Percentiles rank a stretch among this genome's conserved stretches.
Conservation (phyloP, 129 eudicot genomes). For the Artemisia tridentata region DNA sequence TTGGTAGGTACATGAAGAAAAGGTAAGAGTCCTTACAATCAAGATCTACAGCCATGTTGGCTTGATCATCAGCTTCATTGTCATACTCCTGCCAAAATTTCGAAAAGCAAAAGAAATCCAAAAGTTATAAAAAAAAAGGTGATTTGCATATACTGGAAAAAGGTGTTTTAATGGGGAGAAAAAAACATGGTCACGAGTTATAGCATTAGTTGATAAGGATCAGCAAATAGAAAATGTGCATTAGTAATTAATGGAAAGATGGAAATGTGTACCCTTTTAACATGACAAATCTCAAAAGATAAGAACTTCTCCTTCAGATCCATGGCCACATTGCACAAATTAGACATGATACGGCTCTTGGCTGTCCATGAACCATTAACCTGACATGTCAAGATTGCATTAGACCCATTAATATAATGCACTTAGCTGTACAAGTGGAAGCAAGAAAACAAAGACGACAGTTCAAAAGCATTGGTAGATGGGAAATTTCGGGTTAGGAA, state of each 20-base stretch:
- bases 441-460: neutral
- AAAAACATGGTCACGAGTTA: too few species aligned
- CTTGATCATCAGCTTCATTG: neutral
- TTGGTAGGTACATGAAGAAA: neutral
- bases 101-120: neutral
- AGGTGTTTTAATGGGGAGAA: too few species aligned
- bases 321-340: neutral
- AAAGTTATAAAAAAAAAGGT: neutral
- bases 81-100: neutral
- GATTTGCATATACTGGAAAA: neutral
- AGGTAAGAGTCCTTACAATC: neutral
- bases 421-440: neutral
- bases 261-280: neutral
- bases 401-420: neutral
- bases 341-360: neutral
- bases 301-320: neutral
- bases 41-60: neutral
- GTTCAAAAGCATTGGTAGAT: neutral
- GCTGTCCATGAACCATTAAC: slow-evolving; percentile 3
- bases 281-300: neutral
- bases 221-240: too few species aligned
- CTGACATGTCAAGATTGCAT: neutral
- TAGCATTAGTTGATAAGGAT: too few species aligned
- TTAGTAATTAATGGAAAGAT: neutral
- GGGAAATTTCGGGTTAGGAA: too few species aligned